A percentile compares a stretch with the other conserved stretches of the same genome.
Evolutionary conservation across 768 basidiomycete species (phyloP).

Genomic region (Candolleomyces eurysporus): DNA sequence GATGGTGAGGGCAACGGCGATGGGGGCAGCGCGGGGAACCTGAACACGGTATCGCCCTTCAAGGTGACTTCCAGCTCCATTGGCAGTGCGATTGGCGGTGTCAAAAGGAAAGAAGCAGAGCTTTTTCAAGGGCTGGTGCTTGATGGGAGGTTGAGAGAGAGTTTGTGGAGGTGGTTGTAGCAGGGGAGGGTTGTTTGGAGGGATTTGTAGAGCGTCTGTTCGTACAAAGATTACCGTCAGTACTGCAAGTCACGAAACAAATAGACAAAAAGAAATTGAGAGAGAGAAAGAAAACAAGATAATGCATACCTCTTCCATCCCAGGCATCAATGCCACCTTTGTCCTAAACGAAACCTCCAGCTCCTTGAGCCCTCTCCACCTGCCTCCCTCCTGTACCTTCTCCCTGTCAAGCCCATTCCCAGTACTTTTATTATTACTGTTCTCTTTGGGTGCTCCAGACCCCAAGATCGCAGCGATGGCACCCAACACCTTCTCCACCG

Average conservation of each 20-base stretch:
- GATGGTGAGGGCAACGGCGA: not conserved
- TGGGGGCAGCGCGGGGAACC: not conserved
- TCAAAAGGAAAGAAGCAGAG: not conserved
- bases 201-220: conserved; percentile 40
- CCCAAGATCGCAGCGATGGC: conserved; percentile 36
- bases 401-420: conserved; percentile 1
- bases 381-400: conserved; percentile 12
- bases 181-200: conserved; percentile 37
- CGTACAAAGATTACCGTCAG: too few relatives aligned
- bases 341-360: conserved; percentile 30
- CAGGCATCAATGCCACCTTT: conserved; percentile 13
- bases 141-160: conserved; percentile 20
- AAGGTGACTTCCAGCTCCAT: not conserved
- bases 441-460: not conserved
- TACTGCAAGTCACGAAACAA: not conserved
- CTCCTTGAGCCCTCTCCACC: conserved; percentile 19
- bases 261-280: conserved; percentile 1
- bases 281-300: not conserved
- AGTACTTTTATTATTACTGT: conserved; percentile 7
- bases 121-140: not conserved
- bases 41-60: not conserved
- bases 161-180: conserved; percentile 32
- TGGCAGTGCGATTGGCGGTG: not conserved
- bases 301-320: conserved; percentile 33
- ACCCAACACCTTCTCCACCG: conserved; percentile 45